Base-by-base conservation (phyloP, 345 rosid species). In the Gossypium mustelinum region DNA sequence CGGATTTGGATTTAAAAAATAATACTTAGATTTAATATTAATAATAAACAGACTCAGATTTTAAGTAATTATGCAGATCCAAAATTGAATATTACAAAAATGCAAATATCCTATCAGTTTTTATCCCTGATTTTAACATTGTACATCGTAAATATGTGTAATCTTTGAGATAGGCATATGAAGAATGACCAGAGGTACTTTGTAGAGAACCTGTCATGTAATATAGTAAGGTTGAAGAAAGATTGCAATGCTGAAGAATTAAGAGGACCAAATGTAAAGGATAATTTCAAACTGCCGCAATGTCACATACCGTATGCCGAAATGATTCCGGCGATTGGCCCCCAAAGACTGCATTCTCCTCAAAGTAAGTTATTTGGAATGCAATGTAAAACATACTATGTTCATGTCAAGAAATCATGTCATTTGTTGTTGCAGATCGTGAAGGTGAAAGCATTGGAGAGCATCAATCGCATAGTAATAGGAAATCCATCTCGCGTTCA, bases 151-250 rank as follows among this genome's bases (percentile, higher is more conserved):
- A 51, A 51, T 14, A 51, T 2, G 11, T 39, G 29, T 3, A n/a
- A 44, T 77, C 12, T 13, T 69, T 73, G 73, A 9, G 34, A 69
- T 87, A 86, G 94, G 84, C 73, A 84, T 63, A 73, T 86, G 89
- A 90, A 89, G 87, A 85, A 76, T 65, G 88, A 88, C 41, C 67
- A 73, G 57, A 85, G 72, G 47, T 86, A 74, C 81, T 78, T 86
- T 70, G 11, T 82, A 82, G 84, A 83, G n/a, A 88, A 72, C 79
- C 82, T 90, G 4, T 58, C 86, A 60, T 86, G 94, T 69, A 86
- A 81, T 16, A 83, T 90, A 57, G 80, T 83, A 44, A 79, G 85
- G 74, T 75, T 86, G 70, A 88, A 82, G 81, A 73, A 82, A 17
- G 81, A 84, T 74, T 83, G 81, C 75, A 77, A 72, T n/a, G 72